Evolutionary conservation across 371 early-diverging fungal genomes (phyloP).

Genomic region (Nematocida minor): DNA sequence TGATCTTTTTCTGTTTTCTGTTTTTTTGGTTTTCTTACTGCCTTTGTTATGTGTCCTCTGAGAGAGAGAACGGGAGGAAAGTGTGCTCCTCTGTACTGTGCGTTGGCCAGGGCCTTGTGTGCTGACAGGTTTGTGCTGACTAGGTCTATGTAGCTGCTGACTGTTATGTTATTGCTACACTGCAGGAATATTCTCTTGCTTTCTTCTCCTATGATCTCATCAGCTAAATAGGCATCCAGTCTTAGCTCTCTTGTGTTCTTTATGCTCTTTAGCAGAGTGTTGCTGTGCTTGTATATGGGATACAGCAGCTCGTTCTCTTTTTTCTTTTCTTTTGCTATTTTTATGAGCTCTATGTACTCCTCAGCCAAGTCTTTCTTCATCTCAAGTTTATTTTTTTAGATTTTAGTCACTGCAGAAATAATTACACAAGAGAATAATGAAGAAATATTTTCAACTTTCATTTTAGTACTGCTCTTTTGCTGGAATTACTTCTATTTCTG

Average conservation of each 20-base stretch:
- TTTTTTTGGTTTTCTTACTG: conserved; percentile 12
- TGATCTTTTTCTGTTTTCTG: conserved; percentile 10
- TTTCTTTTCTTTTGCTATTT: conserved; percentile 43
- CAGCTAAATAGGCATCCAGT: conserved; percentile 55
- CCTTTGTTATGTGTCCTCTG: neutral
- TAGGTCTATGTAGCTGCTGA: neutral
- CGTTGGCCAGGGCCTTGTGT: neutral
- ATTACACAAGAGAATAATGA: too few species aligned
- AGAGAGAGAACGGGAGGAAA: conserved; percentile 2
- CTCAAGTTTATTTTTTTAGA: neutral
- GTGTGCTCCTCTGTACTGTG: neutral
- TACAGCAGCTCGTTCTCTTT: conserved; percentile 43
- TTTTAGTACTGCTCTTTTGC: too few species aligned
- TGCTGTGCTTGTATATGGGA: conserved; percentile 45
- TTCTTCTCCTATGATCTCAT: conserved; percentile 31
- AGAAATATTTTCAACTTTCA: too few species aligned
- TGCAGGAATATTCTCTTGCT: conserved; percentile 42
- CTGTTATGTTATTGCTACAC: conserved; percentile 27
- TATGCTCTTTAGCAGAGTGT: conserved; percentile 49
- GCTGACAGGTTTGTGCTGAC: neutral
- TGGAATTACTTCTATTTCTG: too few species aligned
- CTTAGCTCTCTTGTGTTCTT: conserved; percentile 52
- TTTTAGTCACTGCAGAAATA: neutral
- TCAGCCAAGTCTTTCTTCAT: conserved; percentile 1
- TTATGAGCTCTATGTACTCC: conserved; percentile 52